These are phyloP conservation scores for Elsinoe ampelina DNA, from an alignment of 2,329 filamentous ascomycete species.

Conservation along the genomic window DNA sequence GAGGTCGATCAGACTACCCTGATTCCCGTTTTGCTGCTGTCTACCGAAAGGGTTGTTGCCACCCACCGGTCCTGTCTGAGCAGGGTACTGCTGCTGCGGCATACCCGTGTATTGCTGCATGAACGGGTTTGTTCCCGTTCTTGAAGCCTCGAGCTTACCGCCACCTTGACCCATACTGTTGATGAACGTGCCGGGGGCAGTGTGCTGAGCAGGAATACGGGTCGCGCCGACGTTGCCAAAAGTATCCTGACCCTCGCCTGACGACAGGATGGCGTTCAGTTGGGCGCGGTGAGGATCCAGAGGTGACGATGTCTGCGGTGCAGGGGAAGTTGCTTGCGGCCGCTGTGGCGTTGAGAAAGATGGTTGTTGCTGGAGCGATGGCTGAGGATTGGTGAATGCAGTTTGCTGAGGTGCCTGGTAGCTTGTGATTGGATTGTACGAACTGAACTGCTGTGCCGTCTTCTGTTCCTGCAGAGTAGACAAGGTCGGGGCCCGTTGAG, in stretches of 20 bases:
- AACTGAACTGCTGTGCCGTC: conserved; percentile 54
- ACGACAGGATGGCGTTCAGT: conserved; percentile 77
- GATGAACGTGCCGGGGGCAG: conserved; percentile 89
- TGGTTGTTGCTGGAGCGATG: conserved; percentile 42
- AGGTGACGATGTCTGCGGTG: conserved; percentile 21
- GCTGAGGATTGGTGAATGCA: conserved; percentile 23
- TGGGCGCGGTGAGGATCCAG: conserved; percentile 55
- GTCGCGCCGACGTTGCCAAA: conserved; percentile 96
- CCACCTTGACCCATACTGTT: conserved; percentile 86
- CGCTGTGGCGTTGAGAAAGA: conserved; percentile 39
- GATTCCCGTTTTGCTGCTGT: conserved; percentile 37
- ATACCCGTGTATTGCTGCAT: conserved; percentile 71
- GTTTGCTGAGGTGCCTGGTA: conserved; percentile 39
- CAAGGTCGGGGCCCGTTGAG: conserved; percentile 58
- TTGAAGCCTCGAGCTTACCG: conserved; percentile 55
- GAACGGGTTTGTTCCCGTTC: conserved; percentile 83
- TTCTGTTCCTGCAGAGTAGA: conserved; percentile 75
- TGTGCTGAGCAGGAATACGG: conserved; percentile 92
- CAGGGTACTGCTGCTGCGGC: conserved; percentile 31
- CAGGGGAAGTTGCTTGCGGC: not conserved
- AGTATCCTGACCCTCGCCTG: conserved; percentile 89
- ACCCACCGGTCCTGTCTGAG: conserved; percentile 40
- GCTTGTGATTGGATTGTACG: conserved; percentile 33
- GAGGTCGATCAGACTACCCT: conserved; percentile 55
- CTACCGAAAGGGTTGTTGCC: conserved; percentile 49